Percentiles rank a stretch among this genome's conserved stretches.
Evolutionary conservation across 2,329 filamentous ascomycete genomes (phyloP).

Genomic region (Fusarium phyllophilum): DNA sequence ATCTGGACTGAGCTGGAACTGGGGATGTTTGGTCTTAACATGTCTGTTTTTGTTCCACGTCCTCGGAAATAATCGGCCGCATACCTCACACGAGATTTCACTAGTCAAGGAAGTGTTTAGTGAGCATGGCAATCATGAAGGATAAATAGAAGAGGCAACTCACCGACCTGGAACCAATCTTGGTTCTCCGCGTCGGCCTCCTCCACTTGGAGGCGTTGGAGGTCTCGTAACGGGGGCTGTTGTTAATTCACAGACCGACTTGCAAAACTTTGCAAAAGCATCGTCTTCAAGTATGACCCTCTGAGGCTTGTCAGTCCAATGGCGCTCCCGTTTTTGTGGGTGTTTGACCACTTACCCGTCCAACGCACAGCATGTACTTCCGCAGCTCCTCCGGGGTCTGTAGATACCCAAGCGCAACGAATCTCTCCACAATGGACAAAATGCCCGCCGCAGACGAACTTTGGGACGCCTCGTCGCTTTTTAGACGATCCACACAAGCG

Average conservation of each 20-base stretch:
- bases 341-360: background rate
- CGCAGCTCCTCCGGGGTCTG: background rate
- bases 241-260: background rate
- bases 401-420: background rate
- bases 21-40: background rate
- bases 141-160: rapidly evolving
- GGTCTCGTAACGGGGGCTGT: rapidly evolving
- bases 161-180: rapidly evolving
- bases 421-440: background rate
- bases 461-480: rapidly evolving
- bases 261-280: background rate
- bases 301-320: background rate
- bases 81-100: background rate
- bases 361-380: background rate
- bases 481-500: rapidly evolving
- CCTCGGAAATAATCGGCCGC: background rate
- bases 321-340: rapidly evolving
- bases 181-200: rapidly evolving
- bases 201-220: background rate
- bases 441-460: rapidly evolving
- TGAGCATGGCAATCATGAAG: rapidly evolving
- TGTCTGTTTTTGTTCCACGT: background rate
- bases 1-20: rapidly evolving
- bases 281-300: background rate
- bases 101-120: background rate